phyloP scores from a whole-genome alignment of 2,329 filamentous ascomycete species.

The Pezicula neosporulosa region DNA sequence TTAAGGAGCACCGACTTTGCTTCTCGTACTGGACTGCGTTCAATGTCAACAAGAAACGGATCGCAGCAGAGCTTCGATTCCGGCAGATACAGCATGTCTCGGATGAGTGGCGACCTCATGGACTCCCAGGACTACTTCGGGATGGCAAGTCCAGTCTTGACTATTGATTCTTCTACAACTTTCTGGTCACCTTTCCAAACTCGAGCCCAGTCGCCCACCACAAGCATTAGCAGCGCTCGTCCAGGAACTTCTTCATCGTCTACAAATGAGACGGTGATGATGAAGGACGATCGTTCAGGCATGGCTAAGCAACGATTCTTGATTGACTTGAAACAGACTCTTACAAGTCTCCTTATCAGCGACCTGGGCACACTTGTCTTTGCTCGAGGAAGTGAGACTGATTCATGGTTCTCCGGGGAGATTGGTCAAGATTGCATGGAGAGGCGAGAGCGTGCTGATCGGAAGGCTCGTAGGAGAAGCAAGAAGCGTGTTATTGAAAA shows the following conservation, averaged over 20 bases:
- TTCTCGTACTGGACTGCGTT: conserved; percentile 53
- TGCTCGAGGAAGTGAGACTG: conserved; percentile 80
- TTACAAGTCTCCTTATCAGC: conserved; percentile 82
- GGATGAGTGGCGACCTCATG: conserved; percentile 60
- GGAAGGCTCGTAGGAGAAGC: conserved; percentile 35
- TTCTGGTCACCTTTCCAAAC: conserved; percentile 88
- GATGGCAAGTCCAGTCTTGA: conserved; percentile 62
- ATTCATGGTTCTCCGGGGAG: conserved; percentile 69
- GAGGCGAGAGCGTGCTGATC: conserved; percentile 56
- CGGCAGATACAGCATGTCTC: conserved; percentile 57
- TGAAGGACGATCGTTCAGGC: conserved; percentile 48
- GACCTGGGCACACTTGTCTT: conserved; percentile 87
- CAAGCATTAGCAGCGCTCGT: conserved; percentile 57
- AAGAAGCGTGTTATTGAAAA: conserved; percentile 54
- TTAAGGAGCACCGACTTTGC: conserved; percentile 37
- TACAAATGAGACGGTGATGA: conserved; percentile 63
- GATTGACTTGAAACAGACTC: conserved; percentile 69
- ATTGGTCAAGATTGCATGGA: conserved; percentile 62
- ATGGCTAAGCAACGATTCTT: conserved; percentile 78
- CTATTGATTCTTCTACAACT: conserved; percentile 72
- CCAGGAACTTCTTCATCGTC: conserved; percentile 61
- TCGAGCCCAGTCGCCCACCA: conserved; percentile 57
- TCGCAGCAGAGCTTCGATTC: conserved; percentile 72
- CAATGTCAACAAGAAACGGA: conserved; percentile 55
- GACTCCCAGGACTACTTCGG: conserved; percentile 72